Percentiles rank a stretch among this genome's conserved stretches.
Conservation (phyloP, 768 basidiomycete genomes). For the Lentinula raphanica region DNA sequence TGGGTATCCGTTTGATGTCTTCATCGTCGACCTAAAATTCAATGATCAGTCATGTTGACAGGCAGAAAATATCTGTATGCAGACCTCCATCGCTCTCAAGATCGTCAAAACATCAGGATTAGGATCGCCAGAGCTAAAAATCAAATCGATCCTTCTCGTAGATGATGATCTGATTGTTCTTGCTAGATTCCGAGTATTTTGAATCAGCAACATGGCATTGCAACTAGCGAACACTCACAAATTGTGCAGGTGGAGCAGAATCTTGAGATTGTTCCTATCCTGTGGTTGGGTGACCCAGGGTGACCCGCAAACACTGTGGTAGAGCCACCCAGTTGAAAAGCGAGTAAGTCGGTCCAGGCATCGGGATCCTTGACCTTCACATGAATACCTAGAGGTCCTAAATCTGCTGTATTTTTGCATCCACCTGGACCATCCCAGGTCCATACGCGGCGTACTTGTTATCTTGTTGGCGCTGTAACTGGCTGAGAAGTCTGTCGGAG, state of each 20-base stretch:
- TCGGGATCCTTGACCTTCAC: slow-evolving; percentile 68
- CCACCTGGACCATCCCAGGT: slow-evolving; percentile 48
- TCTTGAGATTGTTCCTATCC: slow-evolving; percentile 55
- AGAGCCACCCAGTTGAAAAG: slow-evolving; percentile 48
- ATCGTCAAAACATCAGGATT: slow-evolving; percentile 60
- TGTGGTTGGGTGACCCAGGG: slow-evolving; percentile 65
- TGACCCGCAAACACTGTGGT: slow-evolving; percentile 72
- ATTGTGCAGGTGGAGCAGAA: slow-evolving; percentile 48
- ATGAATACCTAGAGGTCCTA: slow-evolving; percentile 77
- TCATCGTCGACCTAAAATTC: slow-evolving; percentile 61
- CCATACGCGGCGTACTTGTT: slow-evolving; percentile 64
- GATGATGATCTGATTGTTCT: slow-evolving; percentile 53
- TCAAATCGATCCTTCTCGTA: slow-evolving; percentile 77
- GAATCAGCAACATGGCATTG: too few species aligned
- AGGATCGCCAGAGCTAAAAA: slow-evolving; percentile 69
- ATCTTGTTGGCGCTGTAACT: slow-evolving; percentile 45
- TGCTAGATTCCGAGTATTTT: slow-evolving; percentile 22
- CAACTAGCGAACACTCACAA: too few species aligned
- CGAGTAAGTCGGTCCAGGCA: slow-evolving; percentile 62
- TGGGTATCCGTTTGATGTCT: slow-evolving; percentile 72
- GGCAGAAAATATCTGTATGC: slow-evolving; percentile 16
- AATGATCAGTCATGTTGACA: neutral
- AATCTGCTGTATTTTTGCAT: slow-evolving; percentile 44
- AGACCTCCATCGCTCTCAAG: slow-evolving; percentile 74
- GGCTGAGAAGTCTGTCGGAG: slow-evolving; percentile 44